Percentiles rank a stretch among this genome's conserved stretches.
phyloP scores from a whole-genome alignment of 768 basidiomycete genomes.

The Mycena polygramma region DNA sequence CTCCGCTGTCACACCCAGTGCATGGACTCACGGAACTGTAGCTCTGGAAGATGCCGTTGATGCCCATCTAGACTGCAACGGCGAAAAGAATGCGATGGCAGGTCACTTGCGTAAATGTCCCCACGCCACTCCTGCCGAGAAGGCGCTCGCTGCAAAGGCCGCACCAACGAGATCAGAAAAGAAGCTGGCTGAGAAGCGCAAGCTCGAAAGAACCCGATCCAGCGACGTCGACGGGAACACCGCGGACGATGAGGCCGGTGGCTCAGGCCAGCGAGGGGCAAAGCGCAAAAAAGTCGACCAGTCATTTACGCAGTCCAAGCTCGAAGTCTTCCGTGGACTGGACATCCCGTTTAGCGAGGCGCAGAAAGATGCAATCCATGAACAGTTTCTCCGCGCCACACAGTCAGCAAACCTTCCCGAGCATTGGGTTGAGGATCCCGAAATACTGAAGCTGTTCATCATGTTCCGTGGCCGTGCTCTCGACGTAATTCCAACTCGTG shows the following conservation, averaged over 20 bases:
- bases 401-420: constrained; percentile 6
- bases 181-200: background rate
- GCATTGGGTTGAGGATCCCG: background rate
- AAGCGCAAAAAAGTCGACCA: background rate
- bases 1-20: no score
- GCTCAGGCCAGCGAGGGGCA: background rate
- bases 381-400: background rate
- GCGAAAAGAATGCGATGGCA: background rate
- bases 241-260: background rate
- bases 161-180: background rate
- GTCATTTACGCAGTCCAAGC: background rate
- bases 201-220: background rate
- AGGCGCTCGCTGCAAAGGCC: background rate
- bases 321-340: background rate
- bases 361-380: background rate
- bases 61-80: no score
- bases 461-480: background rate
- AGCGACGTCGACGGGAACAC: background rate
- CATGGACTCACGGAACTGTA: no score
- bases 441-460: background rate
- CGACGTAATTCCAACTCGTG: background rate
- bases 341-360: background rate
- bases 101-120: background rate
- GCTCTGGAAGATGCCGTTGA: no score
- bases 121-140: background rate